Percentiles rank a stretch among this genome's conserved stretches.
Conservation (phyloP, 768 basidiomycete genomes). For the Tephrocybe sp. region DNA sequence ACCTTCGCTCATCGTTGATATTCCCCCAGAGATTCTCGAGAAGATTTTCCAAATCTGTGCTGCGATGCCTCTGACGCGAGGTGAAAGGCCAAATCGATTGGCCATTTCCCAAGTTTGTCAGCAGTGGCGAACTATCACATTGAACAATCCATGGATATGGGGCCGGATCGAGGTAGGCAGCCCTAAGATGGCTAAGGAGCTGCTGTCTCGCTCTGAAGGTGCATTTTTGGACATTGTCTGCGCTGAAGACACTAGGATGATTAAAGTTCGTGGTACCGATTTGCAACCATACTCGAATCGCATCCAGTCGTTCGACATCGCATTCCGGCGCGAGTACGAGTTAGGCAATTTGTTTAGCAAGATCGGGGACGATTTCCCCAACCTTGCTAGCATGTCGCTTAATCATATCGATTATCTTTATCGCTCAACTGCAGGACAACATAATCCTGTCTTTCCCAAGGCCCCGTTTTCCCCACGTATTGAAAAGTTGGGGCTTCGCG, state of each 20-base stretch:
- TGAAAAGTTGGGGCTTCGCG: conserved; percentile 4
- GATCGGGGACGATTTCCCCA: conserved; percentile 6
- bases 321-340: conserved; percentile 5
- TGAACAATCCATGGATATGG: conserved; percentile 10
- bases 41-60: conserved; percentile 10
- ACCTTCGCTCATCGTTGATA: conserved; percentile 1
- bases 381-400: conserved; percentile 6
- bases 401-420: conserved; percentile 7
- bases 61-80: not conserved
- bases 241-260: not conserved
- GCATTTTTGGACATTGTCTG: conserved; percentile 3
- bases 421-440: not conserved
- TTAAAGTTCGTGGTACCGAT: conserved; percentile 6
- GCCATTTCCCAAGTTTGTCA: conserved; percentile 11
- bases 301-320: conserved; percentile 8
- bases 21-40: conserved; percentile 10
- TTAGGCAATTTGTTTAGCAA: conserved; percentile 6
- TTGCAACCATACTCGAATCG: conserved; percentile 4
- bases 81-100: conserved; percentile 7
- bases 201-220: conserved; percentile 4
- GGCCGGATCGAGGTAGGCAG: conserved; percentile 4
- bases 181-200: conserved; percentile 9
- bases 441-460: not conserved
- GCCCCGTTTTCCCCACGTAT: conserved; percentile 1
- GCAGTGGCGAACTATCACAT: conserved; percentile 8